phyloP scores from a whole-genome alignment of 306 rosid species.

The cucumber (Cucumis sativus) region Cucumber_9930_V3 NC_026659.2:21632501-21633000 shows the following conservation, averaged over 20 bases:
- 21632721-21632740: conserved; percentile 39
- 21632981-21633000: conserved; percentile 41
- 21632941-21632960: conserved; percentile 90
- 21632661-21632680: conserved; percentile 58
- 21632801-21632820: conserved; percentile 32
- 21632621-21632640: conserved; percentile 95
- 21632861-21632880: conserved; percentile 60
- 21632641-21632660: conserved; percentile 50
- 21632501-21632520: conserved; percentile 21
- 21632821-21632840: conserved; percentile 49
- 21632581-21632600: conserved; percentile 84
- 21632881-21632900: conserved; percentile 49
- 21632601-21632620: conserved; percentile 82
- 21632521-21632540: conserved; percentile 56
- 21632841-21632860: conserved; percentile 57
- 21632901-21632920: conserved; percentile 83
- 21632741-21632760: conserved; percentile 44
- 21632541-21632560: conserved; percentile 91
- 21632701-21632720: conserved; percentile 73
- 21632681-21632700: conserved; percentile 73
- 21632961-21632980: conserved; percentile 10
- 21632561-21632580: conserved; percentile 74
- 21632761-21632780: conserved; percentile 44
- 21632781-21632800: conserved; percentile 39
- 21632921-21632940: conserved; percentile 85